A percentile compares a stretch with the other conserved stretches of the same genome.
Conservation (phyloP, 2,329 filamentous ascomycete species). For the Fusarium sp. region DNA sequence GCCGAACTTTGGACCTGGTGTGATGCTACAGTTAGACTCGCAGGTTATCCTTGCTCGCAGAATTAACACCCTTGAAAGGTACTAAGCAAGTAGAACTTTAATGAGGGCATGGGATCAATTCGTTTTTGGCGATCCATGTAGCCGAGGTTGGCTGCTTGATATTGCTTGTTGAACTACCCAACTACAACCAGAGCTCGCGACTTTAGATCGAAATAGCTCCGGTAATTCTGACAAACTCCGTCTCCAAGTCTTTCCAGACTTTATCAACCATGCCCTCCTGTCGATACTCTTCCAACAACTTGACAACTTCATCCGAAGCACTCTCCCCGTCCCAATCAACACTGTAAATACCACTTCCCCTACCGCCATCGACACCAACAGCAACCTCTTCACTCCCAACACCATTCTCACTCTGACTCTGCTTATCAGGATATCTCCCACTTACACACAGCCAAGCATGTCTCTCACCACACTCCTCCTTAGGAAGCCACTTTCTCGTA, state of each 20-base stretch:
- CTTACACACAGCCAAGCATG: constrained; percentile 42
- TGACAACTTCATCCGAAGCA: constrained; percentile 23
- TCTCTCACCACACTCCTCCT: constrained; percentile 43
- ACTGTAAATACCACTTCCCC: constrained; percentile 44
- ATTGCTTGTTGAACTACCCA: too few species aligned
- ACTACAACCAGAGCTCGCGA: fast-evolving
- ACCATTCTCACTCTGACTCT: not conserved
- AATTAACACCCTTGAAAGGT: not conserved
- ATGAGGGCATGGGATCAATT: not conserved
- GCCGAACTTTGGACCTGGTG: constrained; percentile 1
- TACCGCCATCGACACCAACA: constrained; percentile 34
- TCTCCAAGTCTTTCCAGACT: constrained; percentile 41
- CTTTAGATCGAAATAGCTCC: constrained; percentile 1
- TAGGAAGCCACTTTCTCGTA: constrained; percentile 24
- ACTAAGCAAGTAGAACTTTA: not conserved
- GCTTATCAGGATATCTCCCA: constrained; percentile 33
- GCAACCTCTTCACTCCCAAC: constrained; percentile 11
- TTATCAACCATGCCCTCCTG: constrained; percentile 36
- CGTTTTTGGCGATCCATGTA: not conserved
- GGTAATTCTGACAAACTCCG: constrained; percentile 41
- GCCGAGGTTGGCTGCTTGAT: not conserved
- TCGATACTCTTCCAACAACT: constrained; percentile 29
- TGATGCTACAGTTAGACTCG: not conserved
- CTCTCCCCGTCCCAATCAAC: constrained; percentile 42
- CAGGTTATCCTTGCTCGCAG: not conserved